Base-by-base conservation (phyloP, 2,329 filamentous ascomycete species). In the Chaetothyriales sp. region DNA sequence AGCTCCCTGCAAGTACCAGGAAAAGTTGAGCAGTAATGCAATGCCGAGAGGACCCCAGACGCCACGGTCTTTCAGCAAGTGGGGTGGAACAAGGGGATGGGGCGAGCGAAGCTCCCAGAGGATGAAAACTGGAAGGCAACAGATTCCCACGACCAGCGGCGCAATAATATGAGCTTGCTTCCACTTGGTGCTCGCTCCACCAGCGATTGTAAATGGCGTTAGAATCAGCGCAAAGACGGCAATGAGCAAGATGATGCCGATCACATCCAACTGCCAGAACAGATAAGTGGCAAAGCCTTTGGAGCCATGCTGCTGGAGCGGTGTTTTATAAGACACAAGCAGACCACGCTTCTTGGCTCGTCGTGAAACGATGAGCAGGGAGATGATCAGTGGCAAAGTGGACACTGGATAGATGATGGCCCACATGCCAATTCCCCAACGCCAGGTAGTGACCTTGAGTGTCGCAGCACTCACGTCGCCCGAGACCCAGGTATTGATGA, bases 391-490 rank as follows among this genome's bases (percentile, higher is more conserved):
- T 1, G 79, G 78, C 3, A 80, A 53, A 0, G 74, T 70, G 50
- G 73, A 74, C 6, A 77, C 66, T 8, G 78, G 74, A 58, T 77
- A 80, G 47, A 81, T 77, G 54, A 81, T 74, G 46, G 70, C 71
- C 70, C 76, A 82, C 77, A 82, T 81, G 55, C 78, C 79, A 20
- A 79, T 70, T 12, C 79, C 79, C 77, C 78, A 81, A 52, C 72
- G 65, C 79, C 79, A 83, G 1, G 68, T 72, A 0, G 75, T 75
- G 1, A 60, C 61, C 0, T 51, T 57, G 18, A 81, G 59, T 0
- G 81, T 75, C 0, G 74, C 69, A 0, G 63, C 60, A 0, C 75
- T 72, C 47, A 83, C 65, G 54, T 77, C 73, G 18, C 79, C 79
- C 53, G 75, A 76, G 12, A 81, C 70, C 79, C 79, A 83, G 0